phyloP scores from a whole-genome alignment of 495 filamentous ascomycete genomes.

The Podospora conica region DNA sequence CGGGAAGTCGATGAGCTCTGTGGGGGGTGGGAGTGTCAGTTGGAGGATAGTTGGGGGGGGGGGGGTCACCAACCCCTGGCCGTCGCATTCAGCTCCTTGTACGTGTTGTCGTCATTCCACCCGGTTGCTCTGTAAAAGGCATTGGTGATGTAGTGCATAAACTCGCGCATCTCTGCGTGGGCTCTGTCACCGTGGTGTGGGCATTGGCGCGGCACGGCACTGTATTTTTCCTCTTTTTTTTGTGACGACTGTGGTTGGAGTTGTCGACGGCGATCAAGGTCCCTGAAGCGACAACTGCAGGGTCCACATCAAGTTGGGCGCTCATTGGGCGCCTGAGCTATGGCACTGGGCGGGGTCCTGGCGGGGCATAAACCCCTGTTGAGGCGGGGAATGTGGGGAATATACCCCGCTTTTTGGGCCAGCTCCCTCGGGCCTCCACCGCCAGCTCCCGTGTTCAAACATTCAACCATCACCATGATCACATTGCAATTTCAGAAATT shows the following conservation, averaged over 20 bases:
- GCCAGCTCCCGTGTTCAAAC: too few relatives aligned
- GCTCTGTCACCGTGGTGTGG: slow-evolving; percentile 13
- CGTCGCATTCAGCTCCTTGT: slow-evolving; percentile 80
- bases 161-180: slow-evolving; percentile 68
- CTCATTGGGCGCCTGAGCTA: neutral
- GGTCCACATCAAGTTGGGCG: neutral
- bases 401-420: neutral
- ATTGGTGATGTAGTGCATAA: slow-evolving; percentile 96
- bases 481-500: neutral
- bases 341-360: neutral
- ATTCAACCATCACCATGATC: neutral
- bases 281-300: neutral
- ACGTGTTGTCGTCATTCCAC: slow-evolving; percentile 92
- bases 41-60: neutral
- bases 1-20: slow-evolving; percentile 77
- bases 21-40: neutral
- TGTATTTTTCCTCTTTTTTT: neutral
- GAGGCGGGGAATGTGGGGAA: neutral
- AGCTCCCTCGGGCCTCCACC: too few relatives aligned
- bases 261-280: neutral
- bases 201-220: slow-evolving; percentile 16
- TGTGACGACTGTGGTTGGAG: neutral
- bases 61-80: slow-evolving; percentile 56
- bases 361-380: neutral
- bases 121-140: slow-evolving; percentile 80